Evolutionary conservation across 75 land plant genomes (phyloP), one percentile per base, ranked within the genome.

Genomic region (Picea glauca): DNA sequence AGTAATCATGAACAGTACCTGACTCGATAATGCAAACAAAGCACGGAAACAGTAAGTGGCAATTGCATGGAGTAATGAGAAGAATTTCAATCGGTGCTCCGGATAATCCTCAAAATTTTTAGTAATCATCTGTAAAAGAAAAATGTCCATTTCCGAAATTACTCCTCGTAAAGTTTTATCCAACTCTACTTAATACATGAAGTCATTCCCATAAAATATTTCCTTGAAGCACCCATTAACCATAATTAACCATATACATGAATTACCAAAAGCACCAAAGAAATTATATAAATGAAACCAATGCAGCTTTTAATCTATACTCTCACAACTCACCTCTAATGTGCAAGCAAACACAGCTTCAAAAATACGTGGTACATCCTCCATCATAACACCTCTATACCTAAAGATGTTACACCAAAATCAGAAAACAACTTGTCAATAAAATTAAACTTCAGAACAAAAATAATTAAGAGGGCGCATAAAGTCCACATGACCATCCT

Each of bases 21-120:
- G 92, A 83, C 93, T 86, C 18, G 98, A 93, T 70, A 98, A 77
- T 43, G 83, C 82, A 84, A 95, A 85, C 57, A 98, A 77, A 59
- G 98, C 99, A 70, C 87, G 94, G 78, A 98, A 95, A 77, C 99
- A 98, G 78, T 95, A 91, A 13, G 91, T 90, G 13, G 96, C 98
- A 74, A 98, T 98, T 13, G 99, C 99, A 38, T 94, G 92, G 15
- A 98, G 85, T 60, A 98, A 83, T 8, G 94, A 98, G 70, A 98
- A 98, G 76, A 98, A 98, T 80, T 98, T 98, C 54, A 98, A 85
- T 1, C 98, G 94, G 84, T 98, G 99, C 76, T 98, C 98, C 30
- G 98, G 98, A 77, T 98, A 95, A 84, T 98, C 98, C 82, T 98
- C 99, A 87, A 95, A 98, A 77, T 98, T 95, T 77, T 95, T 95